Evolutionary conservation across 2,329 filamentous ascomycete genomes (phyloP).

Genomic region (Biscogniauxia marginata): DNA sequence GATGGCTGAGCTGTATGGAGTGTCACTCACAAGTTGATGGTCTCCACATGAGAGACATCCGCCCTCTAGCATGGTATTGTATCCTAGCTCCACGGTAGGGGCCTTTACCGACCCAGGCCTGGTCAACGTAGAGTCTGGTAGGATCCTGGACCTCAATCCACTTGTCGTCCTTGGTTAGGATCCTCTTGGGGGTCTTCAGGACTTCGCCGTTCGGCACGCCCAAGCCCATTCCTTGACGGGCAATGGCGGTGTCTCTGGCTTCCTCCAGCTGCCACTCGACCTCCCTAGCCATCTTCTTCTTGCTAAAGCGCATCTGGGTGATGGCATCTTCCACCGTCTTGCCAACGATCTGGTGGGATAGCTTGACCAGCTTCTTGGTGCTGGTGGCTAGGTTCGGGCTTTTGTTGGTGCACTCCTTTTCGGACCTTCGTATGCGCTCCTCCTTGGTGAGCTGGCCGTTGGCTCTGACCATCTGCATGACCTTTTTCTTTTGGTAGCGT

Average conservation of each 20-base stretch:
- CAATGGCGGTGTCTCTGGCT: conserved; percentile 78
- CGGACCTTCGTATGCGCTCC: conserved; percentile 65
- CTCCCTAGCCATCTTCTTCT: conserved; percentile 86
- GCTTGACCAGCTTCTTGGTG: conserved; percentile 84
- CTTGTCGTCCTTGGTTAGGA: conserved; percentile 73
- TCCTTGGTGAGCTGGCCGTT: conserved; percentile 64
- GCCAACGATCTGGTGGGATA: conserved; percentile 85
- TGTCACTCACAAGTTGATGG: conserved; percentile 70
- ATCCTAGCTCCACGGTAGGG: conserved; percentile 54
- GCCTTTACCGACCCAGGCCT: conserved; percentile 89
- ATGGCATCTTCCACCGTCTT: conserved; percentile 95
- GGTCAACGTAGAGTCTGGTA: conserved; percentile 82
- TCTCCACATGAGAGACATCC: conserved; percentile 64
- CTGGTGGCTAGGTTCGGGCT: conserved; percentile 78
- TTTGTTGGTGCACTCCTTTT: conserved; percentile 55
- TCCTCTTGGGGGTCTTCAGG: conserved; percentile 49
- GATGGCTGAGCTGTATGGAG: conserved; percentile 4
- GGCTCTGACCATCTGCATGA: conserved; percentile 71
- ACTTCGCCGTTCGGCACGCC: conserved; percentile 42
- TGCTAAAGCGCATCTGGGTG: conserved; percentile 90
- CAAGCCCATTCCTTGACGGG: conserved; percentile 81
- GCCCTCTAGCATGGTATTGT: conserved; percentile 75
- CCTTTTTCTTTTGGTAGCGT: conserved; percentile 80
- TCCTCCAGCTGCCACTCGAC: conserved; percentile 76
- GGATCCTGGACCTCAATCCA: conserved; percentile 70